Evolutionary conservation across 2,329 filamentous ascomycete species (phyloP), one percentile per base, ranked within the genome.

Genomic region (Fusarium sp.): DNA sequence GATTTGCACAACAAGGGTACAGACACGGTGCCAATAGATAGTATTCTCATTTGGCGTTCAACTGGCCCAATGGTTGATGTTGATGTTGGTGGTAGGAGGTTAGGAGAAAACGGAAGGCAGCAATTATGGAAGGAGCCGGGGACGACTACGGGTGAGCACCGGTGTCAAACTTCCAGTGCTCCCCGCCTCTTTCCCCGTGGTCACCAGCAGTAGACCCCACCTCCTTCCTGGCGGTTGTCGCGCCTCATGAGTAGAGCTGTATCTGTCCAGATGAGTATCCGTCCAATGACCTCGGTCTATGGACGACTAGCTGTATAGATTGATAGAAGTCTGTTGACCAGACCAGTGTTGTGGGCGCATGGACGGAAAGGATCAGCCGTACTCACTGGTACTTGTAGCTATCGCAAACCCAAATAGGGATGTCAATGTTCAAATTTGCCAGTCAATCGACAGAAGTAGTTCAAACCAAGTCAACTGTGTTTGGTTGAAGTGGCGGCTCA

Each of bases 321-420:
- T 18, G 8, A 10, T 34, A 18, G 5, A 18, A 15, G 1, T 6
- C 8, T 9, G 4, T 16, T 5, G 32, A 34, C 16, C 9, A 3
- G 11, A 34, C 6, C 2, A 18, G 5, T 34, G 16, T 5, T 34
- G 8, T 34, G 5, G 8, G 16, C 32, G 32, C 16, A 34, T 34
- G 30, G 8, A 18, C 4, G 10, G 8, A 18, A 2, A 18, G 0
- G 1, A 18, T 34, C 16, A 34, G 2, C 16, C 16, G 22, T 24
- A 5, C 8, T 38, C 16, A 38, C 32, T 6, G 16, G 5, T 11
- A 38, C 32, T 11, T 18, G 9, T 18, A 10, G 32, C 1, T 18
- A 38, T 38, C 16, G 18, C 16, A 38, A 38, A 3, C 8, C 5
- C 16, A 18, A 2, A 11, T 1, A 18, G 1, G 3, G 9, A 11